Conservation (phyloP, 2,329 filamentous ascomycete genomes). For the Cercospora brassicicola region DNA sequence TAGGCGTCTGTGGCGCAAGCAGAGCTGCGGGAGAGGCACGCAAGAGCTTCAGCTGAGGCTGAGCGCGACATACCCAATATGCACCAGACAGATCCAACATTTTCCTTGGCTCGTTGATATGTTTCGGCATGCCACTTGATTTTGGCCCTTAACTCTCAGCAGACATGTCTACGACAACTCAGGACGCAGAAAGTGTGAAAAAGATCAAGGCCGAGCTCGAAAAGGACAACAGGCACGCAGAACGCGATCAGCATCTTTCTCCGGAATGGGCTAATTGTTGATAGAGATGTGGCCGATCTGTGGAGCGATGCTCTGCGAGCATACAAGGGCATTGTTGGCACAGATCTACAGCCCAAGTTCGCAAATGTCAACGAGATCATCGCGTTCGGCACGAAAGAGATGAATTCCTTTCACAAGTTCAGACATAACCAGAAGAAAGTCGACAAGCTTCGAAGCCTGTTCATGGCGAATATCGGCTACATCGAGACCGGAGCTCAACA, state of each 20-base stretch:
- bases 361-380: constrained; percentile 8
- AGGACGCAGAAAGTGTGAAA: not conserved
- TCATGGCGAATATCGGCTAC: constrained; percentile 12
- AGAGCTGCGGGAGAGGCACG: not conserved
- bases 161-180: not conserved
- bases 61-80: not conserved
- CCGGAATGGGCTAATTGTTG: not conserved
- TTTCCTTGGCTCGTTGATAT: not conserved
- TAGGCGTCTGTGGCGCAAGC: not conserved
- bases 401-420: constrained; percentile 9
- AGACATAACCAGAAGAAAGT: constrained; percentile 14
- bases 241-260: not conserved
- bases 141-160: not conserved
- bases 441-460: constrained; percentile 11
- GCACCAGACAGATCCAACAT: not conserved
- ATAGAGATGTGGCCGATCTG: constrained; percentile 10
- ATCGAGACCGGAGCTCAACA: constrained; percentile 10
- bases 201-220: constrained; percentile 11
- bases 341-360: constrained; percentile 10
- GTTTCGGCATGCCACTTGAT: not conserved
- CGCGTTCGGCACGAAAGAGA: constrained; percentile 6
- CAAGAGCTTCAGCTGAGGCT: constrained; percentile 4
- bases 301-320: constrained; percentile 12
- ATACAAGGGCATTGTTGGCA: constrained; percentile 15
- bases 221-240: constrained; percentile 8